Base-by-base conservation (phyloP, 2,329 filamentous ascomycete species). In the Neodidymelliopsis sp. region DNA sequence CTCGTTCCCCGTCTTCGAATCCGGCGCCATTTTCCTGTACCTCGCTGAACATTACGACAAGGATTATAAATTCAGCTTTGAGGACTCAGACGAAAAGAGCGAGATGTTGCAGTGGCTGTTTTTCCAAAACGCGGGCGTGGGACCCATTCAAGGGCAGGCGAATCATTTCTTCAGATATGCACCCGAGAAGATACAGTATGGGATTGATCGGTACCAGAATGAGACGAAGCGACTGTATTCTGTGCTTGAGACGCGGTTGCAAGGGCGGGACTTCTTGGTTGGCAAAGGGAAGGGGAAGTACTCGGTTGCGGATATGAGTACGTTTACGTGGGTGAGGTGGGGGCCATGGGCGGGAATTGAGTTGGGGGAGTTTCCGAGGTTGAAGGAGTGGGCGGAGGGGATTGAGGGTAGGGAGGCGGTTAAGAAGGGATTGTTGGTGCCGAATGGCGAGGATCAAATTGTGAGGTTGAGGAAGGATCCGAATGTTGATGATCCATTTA, bases 161-260 rank as follows among this genome's bases (percentile, higher is more conserved):
- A 66, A 93, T 72, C 89, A 95, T 73, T 95, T 96, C 72, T 77
- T 77, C 39, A 82, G 89, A 43, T 94, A 94, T 65, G 90, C 90
- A 1, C 87, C 89, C 0, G 87, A 90, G 68, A 85, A 83, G 71
- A 91, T 94, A 59, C 77, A 85, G 64, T 94, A 96, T 69, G 89
- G 87, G 41, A 84, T 93, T 49, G 83, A 89, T 65, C 82, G 90
- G 31, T 96, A 95, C 75, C 76, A 79, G 66, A 92, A 91, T 66
- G 91, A 96, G 75, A 90, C 87, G 0, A 81, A 86, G n/a, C 84
- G 91, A 1, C 77, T 95, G 2, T 95, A 93, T 74, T 79, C 84
- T 41, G 85, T 90, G 15, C 76, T 95, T 48, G 86, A 95, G 62
- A 81, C 80, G 20, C 84, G 90, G 30, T 81, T 95, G 72, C 30